Evolutionary conservation across 108 stramenopile species (phyloP).

Genomic region (Discostella stelligeroides): DNA sequence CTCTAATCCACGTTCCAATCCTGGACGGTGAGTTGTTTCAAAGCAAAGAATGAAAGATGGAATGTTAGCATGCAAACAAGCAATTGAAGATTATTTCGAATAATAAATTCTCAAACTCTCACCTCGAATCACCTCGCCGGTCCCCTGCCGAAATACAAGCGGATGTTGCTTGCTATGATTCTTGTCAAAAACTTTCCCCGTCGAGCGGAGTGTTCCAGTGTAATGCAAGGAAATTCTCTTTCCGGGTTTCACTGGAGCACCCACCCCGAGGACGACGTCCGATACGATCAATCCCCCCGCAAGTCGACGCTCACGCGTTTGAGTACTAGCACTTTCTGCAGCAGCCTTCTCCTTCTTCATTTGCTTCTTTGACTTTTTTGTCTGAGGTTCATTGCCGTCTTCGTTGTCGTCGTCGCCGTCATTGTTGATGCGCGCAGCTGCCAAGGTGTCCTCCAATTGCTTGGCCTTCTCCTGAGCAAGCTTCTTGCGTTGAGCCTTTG

Average conservation of each 20-base stretch:
- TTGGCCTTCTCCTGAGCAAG: constrained; percentile 53
- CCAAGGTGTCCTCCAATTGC: constrained; percentile 46
- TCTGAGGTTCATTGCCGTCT: constrained; percentile 8
- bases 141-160: constrained; percentile 57
- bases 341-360: constrained; percentile 19
- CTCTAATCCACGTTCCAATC: constrained; percentile 62
- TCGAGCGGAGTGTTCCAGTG: constrained; percentile 43
- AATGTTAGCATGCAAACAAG: no score
- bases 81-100: no score
- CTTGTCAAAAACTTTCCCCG: constrained; percentile 59
- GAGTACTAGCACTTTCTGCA: not conserved
- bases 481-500: constrained; percentile 53
- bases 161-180: constrained; percentile 51
- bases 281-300: constrained; percentile 45
- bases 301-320: constrained; percentile 53
- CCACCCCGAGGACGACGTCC: constrained; percentile 54
- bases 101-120: not conserved
- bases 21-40: not conserved
- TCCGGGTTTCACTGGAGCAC: constrained; percentile 48
- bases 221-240: constrained; percentile 48
- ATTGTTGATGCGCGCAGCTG: constrained; percentile 20
- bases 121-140: constrained; percentile 56
- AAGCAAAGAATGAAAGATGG: no score
- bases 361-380: constrained; percentile 28
- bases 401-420: constrained; percentile 2